A percentile compares a stretch with the other conserved stretches of the same genome.
These are phyloP conservation scores for Raphanus sativus DNA, from an alignment of 345 rosid species.

Conservation along the genomic window DNA sequence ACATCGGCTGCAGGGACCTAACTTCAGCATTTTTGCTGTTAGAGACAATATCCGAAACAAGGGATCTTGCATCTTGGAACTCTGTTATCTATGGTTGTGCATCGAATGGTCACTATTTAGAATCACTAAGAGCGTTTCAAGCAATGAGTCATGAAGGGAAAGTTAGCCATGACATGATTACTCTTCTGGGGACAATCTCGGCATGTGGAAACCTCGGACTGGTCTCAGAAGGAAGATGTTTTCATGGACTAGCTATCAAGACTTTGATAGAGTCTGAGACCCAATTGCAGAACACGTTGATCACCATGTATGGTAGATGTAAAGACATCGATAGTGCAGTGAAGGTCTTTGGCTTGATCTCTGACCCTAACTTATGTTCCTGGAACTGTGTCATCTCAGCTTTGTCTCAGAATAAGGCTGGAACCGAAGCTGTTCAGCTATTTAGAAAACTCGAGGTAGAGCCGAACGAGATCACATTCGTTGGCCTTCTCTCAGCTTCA, in stretches of 20 bases:
- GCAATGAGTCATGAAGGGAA: conserved; percentile 43
- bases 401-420: conserved; percentile 59
- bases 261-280: conserved; percentile 41
- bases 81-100: not conserved
- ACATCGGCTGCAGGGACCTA: not conserved
- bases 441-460: conserved; percentile 43
- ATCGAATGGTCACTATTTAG: not conserved
- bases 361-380: conserved; percentile 56
- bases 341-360: conserved; percentile 41
- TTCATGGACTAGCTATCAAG: conserved; percentile 55
- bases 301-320: conserved; percentile 66
- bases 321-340: conserved; percentile 48
- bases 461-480: conserved; percentile 61
- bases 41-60: not conserved
- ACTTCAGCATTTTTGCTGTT: not conserved
- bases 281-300: conserved; percentile 56
- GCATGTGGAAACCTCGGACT: conserved; percentile 19
- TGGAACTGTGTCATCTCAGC: conserved; percentile 73
- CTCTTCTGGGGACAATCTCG: conserved; percentile 44
- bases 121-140: conserved; percentile 46
- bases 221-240: conserved; percentile 43
- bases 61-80: not conserved
- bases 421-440: conserved; percentile 49
- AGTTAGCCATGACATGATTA: conserved; percentile 43
- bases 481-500: conserved; percentile 57